These are phyloP conservation scores for Eutrema yunnanense DNA, from an alignment of 345 rosid genomes.

Conservation along the genomic window DNA sequence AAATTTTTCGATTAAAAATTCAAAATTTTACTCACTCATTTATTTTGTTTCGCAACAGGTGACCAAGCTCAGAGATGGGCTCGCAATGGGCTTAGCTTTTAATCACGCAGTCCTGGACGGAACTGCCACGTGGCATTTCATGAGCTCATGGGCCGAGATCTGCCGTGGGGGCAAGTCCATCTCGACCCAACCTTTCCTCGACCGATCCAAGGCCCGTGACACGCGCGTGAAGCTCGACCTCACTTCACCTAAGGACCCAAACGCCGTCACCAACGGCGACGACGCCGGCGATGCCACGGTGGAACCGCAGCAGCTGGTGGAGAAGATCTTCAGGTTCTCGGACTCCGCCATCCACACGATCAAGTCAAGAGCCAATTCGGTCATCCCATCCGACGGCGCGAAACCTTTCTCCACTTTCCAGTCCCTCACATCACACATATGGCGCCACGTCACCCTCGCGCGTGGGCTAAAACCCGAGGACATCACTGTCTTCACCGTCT, in stretches of 20 bases:
- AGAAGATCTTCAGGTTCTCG: conserved; percentile 68
- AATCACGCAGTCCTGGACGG: conserved; percentile 93
- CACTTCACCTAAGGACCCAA: conserved; percentile 38
- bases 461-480: conserved; percentile 78
- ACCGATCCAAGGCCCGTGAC: conserved; percentile 71
- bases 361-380: conserved; percentile 56
- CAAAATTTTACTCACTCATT: background rate
- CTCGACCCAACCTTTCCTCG: conserved; percentile 57
- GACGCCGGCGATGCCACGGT: conserved; percentile 18
- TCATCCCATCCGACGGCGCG: conserved; percentile 42
- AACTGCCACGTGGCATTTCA: conserved; percentile 91
- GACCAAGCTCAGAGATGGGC: conserved; percentile 77
- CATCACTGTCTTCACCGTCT: conserved; percentile 73
- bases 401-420: conserved; percentile 91
- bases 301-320: conserved; percentile 40
- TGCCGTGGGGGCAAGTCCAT: conserved; percentile 45
- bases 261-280: conserved; percentile 35
- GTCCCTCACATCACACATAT: conserved; percentile 65
- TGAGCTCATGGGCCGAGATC: conserved; percentile 83
- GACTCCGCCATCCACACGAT: conserved; percentile 59
- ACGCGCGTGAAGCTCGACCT: conserved; percentile 75
- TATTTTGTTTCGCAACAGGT: conserved; percentile 42
- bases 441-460: conserved; percentile 86
- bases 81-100: conserved; percentile 88
- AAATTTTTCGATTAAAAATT: background rate